These are phyloP conservation scores for Epicoccum nigrum DNA, from an alignment of 2,329 filamentous ascomycete genomes.

Conservation along the genomic window DNA sequence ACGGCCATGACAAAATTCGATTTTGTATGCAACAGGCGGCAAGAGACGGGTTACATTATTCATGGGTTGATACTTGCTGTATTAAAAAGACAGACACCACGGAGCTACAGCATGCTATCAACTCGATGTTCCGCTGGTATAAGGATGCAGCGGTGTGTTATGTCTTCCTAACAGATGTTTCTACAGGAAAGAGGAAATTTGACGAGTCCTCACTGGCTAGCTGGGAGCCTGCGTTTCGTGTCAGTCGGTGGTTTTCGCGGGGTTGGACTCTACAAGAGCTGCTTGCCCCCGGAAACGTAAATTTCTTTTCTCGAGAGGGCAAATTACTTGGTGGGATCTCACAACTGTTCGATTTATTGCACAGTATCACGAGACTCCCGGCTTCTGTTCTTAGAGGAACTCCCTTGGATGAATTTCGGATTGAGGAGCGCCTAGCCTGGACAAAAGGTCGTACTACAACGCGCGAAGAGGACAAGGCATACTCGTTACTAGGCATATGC, in stretches of 20 bases:
- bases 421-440: neutral
- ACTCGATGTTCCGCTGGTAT: neutral
- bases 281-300: neutral
- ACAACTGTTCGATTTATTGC: neutral
- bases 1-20: neutral
- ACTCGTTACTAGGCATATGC: neutral
- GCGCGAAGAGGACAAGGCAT: neutral
- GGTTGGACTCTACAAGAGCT: neutral
- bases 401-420: neutral
- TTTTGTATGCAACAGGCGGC: neutral
- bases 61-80: neutral
- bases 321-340: neutral
- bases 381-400: neutral
- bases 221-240: neutral
- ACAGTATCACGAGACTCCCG: neutral
- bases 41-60: neutral
- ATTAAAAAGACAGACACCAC: neutral
- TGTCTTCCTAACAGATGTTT: neutral
- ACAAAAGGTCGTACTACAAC: neutral
- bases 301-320: neutral
- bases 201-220: neutral
- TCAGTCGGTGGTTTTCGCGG: neutral
- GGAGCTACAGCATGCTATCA: neutral
- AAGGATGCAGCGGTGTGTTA: neutral
- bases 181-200: neutral